Evolutionary conservation across 805 yeast species (phyloP).

Genomic region (Candida germanica): DNA sequence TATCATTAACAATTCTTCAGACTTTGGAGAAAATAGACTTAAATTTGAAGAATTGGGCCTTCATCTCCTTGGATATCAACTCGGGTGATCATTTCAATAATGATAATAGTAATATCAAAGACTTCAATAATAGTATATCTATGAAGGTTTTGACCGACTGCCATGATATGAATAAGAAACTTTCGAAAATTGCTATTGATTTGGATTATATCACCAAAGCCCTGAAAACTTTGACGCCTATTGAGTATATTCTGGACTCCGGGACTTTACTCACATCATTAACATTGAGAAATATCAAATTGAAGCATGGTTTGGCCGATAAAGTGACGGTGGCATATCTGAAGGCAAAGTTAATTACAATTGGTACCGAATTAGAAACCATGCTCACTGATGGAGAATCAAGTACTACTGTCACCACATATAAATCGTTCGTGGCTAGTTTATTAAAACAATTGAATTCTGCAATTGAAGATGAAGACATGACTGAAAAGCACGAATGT

Average conservation of each 20-base stretch:
- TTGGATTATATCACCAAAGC: conserved; percentile 46
- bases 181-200: conserved; percentile 42
- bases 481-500: conserved; percentile 61
- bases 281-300: conserved; percentile 42
- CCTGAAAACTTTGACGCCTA: conserved; percentile 39
- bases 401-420: conserved; percentile 35
- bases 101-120: conserved; percentile 15
- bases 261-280: conserved; percentile 49
- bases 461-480: conserved; percentile 52
- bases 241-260: conserved; percentile 51
- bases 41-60: conserved; percentile 52
- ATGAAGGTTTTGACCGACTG: conserved; percentile 51
- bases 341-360: conserved; percentile 60
- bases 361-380: conserved; percentile 59
- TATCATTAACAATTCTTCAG: conserved; percentile 45
- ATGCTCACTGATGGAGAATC: conserved; percentile 39
- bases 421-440: conserved; percentile 57
- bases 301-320: conserved; percentile 51
- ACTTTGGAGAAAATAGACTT: conserved; percentile 49
- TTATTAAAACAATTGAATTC: conserved; percentile 55
- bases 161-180: conserved; percentile 41
- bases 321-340: conserved; percentile 57
- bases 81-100: conserved; percentile 38
- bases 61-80: conserved; percentile 49
- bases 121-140: conserved; percentile 53